Base-by-base conservation (phyloP, 495 filamentous ascomycete genomes). In the Xylaria flabelliformis region DNA sequence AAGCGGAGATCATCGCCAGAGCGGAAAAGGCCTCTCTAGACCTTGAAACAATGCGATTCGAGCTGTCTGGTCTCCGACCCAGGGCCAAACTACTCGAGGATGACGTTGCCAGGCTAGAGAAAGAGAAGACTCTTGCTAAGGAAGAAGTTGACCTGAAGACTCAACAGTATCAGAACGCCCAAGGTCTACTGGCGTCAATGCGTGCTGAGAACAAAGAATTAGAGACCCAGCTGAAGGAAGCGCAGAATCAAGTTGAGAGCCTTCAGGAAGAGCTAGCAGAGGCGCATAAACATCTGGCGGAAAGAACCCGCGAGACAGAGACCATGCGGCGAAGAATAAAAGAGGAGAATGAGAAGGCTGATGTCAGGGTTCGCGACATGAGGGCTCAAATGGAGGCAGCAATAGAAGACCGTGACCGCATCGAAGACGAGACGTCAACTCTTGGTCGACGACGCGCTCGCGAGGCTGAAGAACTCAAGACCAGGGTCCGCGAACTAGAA, bases 191-290 rank as follows among this genome's bases (percentile, higher is more conserved):
- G 81, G 89, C 90, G 70, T 97, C 92, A 75, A 94, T 97, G 94
- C 93, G 94, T 67, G 94, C 97, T 76, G 94, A 99, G 80, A 91
- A 90, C 2, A 85, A 91, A 3, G 96, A 99, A 81, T 84, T 98
- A 74, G 90, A 90, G n/a, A 91, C 92, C 82, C 97, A 97, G 81
- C 91, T 97, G 87, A 95, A 94, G 82, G 96, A 99, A 79, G 91
- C 92, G 3, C 90, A 91, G 64, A 89, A 90, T 48, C 91, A 94
- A 72, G 90, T 89, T 67, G 94, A 97, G 74, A 93, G 90, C 68
- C 82, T 97, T n/a, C 95, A 98, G 74, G 96, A 99, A 82, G 96
- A 98, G 78, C 85, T 98, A 9, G 89, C 89, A 21, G 97, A 99
- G 76, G 90, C 93, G 17, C 94, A 97, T 71, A 88, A 94, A 59